Conservation (phyloP, 495 filamentous ascomycete species). For the Podospora tetraspora region DNA sequence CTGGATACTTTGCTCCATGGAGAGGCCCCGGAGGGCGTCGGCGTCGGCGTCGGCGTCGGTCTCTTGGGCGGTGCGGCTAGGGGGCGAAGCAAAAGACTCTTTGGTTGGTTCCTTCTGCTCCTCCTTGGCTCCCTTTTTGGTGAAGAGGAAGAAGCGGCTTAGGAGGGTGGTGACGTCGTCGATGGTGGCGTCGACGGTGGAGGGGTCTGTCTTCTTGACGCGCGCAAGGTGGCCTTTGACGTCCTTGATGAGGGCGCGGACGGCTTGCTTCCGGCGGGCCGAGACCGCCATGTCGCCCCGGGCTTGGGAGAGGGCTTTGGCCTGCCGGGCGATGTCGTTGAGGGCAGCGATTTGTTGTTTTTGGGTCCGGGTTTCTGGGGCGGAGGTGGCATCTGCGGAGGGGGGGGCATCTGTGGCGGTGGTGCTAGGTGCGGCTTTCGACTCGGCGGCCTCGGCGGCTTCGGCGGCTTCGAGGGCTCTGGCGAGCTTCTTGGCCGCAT, state of each 20-base stretch:
- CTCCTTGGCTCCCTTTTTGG: not conserved
- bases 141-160: not conserved
- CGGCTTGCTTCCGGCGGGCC: conserved; percentile 32
- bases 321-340: conserved; percentile 21
- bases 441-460: not conserved
- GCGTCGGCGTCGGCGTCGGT: too few species aligned
- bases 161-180: not conserved
- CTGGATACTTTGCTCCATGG: not conserved
- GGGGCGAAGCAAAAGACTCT: not conserved
- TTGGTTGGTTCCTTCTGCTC: not conserved
- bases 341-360: conserved; percentile 19
- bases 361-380: not conserved
- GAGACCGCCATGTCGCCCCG: conserved; percentile 12
- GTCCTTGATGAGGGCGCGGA: conserved; percentile 32
- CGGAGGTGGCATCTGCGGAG: not conserved
- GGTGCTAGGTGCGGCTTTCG: not conserved
- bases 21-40: not conserved
- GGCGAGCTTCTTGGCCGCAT: conserved; percentile 21
- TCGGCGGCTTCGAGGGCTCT: conserved; percentile 18
- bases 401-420: too few species aligned
- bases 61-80: not conserved
- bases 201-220: not conserved
- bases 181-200: not conserved
- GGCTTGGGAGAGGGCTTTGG: conserved; percentile 25
- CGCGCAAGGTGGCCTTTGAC: conserved; percentile 22